These are phyloP conservation scores for Amphibolis antarctica DNA, from an alignment of 106 monocot species.

Conservation along the genomic window DNA sequence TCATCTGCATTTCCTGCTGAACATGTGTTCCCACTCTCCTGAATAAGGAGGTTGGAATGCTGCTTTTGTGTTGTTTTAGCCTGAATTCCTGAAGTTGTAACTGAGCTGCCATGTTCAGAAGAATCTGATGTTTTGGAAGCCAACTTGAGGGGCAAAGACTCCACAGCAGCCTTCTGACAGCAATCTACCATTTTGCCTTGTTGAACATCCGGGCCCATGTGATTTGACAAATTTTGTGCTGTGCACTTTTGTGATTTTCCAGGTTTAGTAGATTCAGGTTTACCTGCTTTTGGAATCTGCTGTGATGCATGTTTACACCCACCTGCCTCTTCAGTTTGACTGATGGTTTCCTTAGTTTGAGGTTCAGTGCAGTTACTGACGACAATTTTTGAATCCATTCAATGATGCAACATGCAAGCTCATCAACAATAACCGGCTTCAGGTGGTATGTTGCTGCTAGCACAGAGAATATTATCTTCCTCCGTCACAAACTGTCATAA, in stretches of 20 bases:
- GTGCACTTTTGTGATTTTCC: not conserved
- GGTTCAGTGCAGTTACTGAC: constrained; percentile 5
- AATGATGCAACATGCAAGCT: not conserved
- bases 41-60: not conserved
- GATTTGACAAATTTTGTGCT: not conserved
- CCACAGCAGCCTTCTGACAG: not conserved
- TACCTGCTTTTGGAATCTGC: constrained; percentile 1
- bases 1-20: not conserved
- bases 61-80: not conserved
- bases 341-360: not conserved
- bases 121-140: not conserved
- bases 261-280: not conserved
- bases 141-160: not conserved
- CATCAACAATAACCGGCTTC: too few species aligned
- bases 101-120: not conserved
- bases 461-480: not conserved
- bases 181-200: not conserved
- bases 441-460: not conserved
- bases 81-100: constrained; percentile 2
- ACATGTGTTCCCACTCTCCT: not conserved
- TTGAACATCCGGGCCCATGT: not conserved
- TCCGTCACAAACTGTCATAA: not conserved
- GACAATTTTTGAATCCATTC: constrained; percentile 9
- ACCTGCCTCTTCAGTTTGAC: constrained; percentile 1
- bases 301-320: not conserved